Evolutionary conservation across 2,329 filamentous ascomycete species (phyloP), one percentile per base, ranked within the genome.

Genomic region (Pochonia chlamydosporia): DNA sequence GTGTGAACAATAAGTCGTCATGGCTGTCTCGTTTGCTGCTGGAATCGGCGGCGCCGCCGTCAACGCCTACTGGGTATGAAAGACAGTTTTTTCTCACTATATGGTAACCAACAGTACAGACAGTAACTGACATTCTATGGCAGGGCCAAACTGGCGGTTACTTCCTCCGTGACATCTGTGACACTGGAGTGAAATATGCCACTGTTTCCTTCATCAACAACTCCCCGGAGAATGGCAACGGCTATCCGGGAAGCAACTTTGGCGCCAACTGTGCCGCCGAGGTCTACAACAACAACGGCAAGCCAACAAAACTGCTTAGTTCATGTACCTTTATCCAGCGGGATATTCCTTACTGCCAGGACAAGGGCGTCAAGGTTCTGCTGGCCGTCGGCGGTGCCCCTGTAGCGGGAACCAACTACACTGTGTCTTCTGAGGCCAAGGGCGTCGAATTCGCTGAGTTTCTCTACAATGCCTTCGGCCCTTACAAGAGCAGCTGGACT

Each of bases 281-380:
- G 11, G 47, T 50, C 30, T 64, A 54, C 50, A 48, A 48, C 23
- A 23, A 55, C 2, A 45, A 56, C 2, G 57, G 59, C 23, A 23
- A 49, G 5, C 16, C 45, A 14, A 63, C 66, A 10, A 51, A 60
- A 13, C 60, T 71, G 20, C 59, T 67, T 44, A 59, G 52, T 46
- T 54, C 65, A 45, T 74, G 70, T 51, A 42, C 56, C 5, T 47
- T 46, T 6, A 63, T 74, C 35, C 62, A 67, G 52, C 45, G 59
- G 26, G 68, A 71, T 46, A 70, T 72, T 45, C 54, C 62, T 23
- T 65, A 66, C 55, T 74, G 71, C 59, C 66, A 71, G 56, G 40
- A 52, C 21, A 61, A 59, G 43, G 68, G 68, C 47, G 65, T 71
- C 51, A 73, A 73, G 60, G 56, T 74, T 31, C 55, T 73, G 30